Conservation (phyloP, 345 rosid species). For the Eucalyptus melliodora region DNA sequence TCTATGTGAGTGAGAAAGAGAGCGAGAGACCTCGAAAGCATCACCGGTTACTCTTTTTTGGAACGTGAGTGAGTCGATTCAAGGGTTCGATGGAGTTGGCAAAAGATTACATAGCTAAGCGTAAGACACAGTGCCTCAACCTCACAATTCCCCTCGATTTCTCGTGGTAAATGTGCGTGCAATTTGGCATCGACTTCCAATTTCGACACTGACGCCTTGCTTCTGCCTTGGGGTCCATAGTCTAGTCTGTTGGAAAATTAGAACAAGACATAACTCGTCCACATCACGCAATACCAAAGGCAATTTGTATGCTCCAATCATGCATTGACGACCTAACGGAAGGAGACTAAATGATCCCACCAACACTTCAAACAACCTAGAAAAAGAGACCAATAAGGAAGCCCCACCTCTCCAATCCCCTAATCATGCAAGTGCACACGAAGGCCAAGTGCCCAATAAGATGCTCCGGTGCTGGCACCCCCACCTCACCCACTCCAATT, state of each 20-base stretch:
- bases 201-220: background rate
- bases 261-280: background rate
- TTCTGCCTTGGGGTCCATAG: background rate
- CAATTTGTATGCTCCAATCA: background rate
- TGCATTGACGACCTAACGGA: background rate
- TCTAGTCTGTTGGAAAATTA: background rate
- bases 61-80: background rate
- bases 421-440: background rate
- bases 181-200: background rate
- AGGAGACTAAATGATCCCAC: background rate
- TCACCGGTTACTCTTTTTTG: background rate
- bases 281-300: background rate
- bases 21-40: background rate
- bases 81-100: background rate
- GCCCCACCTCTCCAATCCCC: background rate
- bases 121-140: background rate
- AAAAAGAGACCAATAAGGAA: background rate
- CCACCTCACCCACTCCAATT: background rate
- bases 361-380: background rate
- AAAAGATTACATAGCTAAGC: background rate
- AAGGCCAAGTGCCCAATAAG: background rate
- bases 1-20: background rate
- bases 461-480: background rate
- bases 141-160: background rate
- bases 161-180: background rate